Conservation (phyloP, 73 alveolate genomes). For the Paramecium bursaria region DNA sequence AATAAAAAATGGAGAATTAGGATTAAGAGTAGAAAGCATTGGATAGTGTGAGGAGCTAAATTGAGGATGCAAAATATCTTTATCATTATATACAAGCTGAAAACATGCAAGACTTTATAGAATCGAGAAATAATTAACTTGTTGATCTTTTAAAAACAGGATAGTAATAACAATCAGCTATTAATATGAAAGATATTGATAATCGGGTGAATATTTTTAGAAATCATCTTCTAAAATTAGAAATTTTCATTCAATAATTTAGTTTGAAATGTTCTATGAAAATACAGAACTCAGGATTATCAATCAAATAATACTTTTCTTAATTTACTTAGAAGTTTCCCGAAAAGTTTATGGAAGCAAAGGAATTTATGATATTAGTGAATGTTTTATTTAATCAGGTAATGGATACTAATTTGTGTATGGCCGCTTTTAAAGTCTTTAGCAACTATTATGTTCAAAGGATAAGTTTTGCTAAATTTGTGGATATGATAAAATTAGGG, state of each 20-base stretch:
- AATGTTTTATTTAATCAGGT: conserved; percentile 33
- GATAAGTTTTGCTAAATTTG: conserved; percentile 43
- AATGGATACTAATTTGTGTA: conserved; percentile 1
- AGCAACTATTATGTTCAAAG: conserved; percentile 18
- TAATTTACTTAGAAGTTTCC: conserved; percentile 43
- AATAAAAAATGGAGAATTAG: conserved; percentile 16
- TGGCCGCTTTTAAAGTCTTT: not conserved
- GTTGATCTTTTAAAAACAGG: conserved; percentile 18
- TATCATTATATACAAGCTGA: conserved; percentile 55
- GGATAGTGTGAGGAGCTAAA: not conserved
- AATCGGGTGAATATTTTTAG: not conserved
- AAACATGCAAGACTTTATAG: conserved; percentile 25
- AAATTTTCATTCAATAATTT: conserved; percentile 21
- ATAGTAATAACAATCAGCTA: not conserved
- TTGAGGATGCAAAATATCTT: conserved; percentile 49
- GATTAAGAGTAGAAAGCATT: conserved; percentile 17
- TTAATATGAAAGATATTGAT: conserved; percentile 33
- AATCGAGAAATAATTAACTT: conserved; percentile 32
- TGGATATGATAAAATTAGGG: conserved; percentile 16
- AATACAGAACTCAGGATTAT: conserved; percentile 25
- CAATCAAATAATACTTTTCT: conserved; percentile 1
- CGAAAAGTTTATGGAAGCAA: conserved; percentile 50
- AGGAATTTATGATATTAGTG: conserved; percentile 23
- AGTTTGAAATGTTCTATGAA: not conserved
- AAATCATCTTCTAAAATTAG: conserved; percentile 25